These are phyloP conservation scores for Petasospora rhodanensis DNA, from an alignment of 1,139 yeast genomes.

Conservation along the genomic window DNA sequence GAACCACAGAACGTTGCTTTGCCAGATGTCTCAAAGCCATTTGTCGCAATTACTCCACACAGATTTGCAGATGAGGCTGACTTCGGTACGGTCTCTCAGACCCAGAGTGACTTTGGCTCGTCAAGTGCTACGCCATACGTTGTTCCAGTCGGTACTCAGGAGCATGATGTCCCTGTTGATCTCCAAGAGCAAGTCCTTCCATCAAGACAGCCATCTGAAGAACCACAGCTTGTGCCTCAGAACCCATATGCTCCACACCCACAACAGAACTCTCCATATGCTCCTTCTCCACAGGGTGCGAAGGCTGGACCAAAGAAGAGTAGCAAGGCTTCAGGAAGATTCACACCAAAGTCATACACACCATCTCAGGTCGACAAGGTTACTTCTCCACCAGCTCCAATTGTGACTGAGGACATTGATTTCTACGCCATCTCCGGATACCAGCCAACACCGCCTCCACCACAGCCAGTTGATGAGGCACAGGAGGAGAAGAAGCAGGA, in stretches of 20 bases:
- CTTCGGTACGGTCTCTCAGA: conserved; percentile 1
- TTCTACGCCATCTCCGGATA: conserved; percentile 13
- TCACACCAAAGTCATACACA: conserved; percentile 18
- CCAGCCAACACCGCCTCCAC: conserved; percentile 3
- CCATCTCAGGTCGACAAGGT: conserved; percentile 12
- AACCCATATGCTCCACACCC: conserved; percentile 7
- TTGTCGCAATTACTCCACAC: conserved; percentile 1
- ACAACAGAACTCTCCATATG: conserved; percentile 13
- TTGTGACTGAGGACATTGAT: conserved; percentile 13
- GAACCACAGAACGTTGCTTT: background rate
- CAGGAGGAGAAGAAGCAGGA: background rate
- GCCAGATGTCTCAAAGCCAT: no score
- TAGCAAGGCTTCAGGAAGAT: conserved; percentile 16
- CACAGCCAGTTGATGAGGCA: conserved; percentile 3
- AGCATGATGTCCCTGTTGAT: conserved; percentile 10
- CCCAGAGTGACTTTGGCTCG: conserved; percentile 20
- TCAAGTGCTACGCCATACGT: conserved; percentile 15
- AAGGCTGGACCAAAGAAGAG: conserved; percentile 4
- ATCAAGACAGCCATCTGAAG: conserved; percentile 1
- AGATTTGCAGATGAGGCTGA: conserved; percentile 1
- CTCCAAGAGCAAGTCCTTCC: conserved; percentile 1
- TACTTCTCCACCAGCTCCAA: conserved; percentile 5
- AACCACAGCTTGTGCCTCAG: no score
- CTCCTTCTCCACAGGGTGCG: conserved; percentile 1
- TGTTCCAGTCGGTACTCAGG: conserved; percentile 9